These are phyloP conservation scores for Grifola frondosa DNA, from an alignment of 1,284 basidiomycete genomes.

Conservation along the genomic window DNA sequence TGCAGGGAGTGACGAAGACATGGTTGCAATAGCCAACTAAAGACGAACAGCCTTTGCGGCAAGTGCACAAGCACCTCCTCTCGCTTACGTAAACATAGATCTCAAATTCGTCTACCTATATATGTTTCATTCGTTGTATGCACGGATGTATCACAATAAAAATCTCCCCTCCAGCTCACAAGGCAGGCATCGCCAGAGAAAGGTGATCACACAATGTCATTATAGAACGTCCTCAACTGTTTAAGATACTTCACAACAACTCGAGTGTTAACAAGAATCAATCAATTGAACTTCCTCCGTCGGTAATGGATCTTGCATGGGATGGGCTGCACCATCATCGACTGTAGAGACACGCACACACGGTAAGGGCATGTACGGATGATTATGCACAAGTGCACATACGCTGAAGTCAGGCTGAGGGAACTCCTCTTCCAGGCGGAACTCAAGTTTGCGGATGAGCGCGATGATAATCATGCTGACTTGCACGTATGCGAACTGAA, in stretches of 20 bases:
- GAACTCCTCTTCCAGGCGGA: conserved; percentile 67
- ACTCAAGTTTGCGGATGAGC: conserved; percentile 75
- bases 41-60: conserved; percentile 2
- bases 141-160: too few relatives aligned
- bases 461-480: conserved; percentile 83
- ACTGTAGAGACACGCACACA: conserved; percentile 14
- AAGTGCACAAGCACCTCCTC: too few relatives aligned
- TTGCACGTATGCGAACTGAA: conserved; percentile 92
- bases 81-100: too few relatives aligned
- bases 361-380: not conserved
- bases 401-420: conserved; percentile 91
- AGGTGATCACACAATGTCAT: too few relatives aligned
- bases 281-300: conserved; percentile 37
- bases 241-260: conserved; percentile 2
- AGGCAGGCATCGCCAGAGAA: too few relatives aligned
- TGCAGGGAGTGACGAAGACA: conserved; percentile 41
- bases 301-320: conserved; percentile 43
- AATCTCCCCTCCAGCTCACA: too few relatives aligned
- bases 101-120: too few relatives aligned
- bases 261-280: not conserved
- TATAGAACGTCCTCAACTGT: too few relatives aligned
- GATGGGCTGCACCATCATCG: conserved; percentile 33
- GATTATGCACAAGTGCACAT: conserved; percentile 32
- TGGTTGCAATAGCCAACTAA: conserved; percentile 17
- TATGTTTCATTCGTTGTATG: too few relatives aligned